Conservation (phyloP, 179 eudicot genomes). For the Patellifolia procumbens region DNA sequence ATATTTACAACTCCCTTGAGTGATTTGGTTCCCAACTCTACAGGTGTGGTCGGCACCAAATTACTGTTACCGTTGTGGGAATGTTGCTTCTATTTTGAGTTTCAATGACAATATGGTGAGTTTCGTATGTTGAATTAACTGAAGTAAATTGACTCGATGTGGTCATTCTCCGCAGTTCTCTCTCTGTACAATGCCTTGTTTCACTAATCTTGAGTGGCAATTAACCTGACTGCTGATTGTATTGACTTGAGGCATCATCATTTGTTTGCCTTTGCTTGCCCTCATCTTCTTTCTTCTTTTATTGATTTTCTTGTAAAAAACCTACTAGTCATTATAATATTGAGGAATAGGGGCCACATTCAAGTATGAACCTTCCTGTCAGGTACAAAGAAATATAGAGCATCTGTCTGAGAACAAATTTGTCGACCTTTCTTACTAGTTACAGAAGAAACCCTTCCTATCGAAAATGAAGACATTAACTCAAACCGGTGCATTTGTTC, state of each 20-base stretch:
- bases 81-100: conserved; percentile 99
- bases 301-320: background rate
- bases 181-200: background rate
- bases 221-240: background rate
- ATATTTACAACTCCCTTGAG: background rate
- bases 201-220: background rate
- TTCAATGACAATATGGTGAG: conserved; percentile 96
- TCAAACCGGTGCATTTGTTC: background rate
- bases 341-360: background rate
- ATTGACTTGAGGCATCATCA: background rate
- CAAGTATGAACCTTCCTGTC: background rate
- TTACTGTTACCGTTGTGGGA: conserved; percentile 99
- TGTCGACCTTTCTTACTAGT: background rate
- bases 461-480: background rate
- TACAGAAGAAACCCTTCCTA: background rate
- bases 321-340: background rate
- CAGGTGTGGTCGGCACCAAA: conserved; percentile 99
- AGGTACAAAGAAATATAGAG: background rate
- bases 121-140: background rate
- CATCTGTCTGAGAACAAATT: background rate
- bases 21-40: conserved; percentile 24
- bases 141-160: background rate
- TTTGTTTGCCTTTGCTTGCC: background rate
- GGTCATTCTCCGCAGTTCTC: background rate
- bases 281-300: background rate